Evolutionary conservation across 1,284 basidiomycete genomes (phyloP).

Genomic region (Ceratobasidium sp.): DNA sequence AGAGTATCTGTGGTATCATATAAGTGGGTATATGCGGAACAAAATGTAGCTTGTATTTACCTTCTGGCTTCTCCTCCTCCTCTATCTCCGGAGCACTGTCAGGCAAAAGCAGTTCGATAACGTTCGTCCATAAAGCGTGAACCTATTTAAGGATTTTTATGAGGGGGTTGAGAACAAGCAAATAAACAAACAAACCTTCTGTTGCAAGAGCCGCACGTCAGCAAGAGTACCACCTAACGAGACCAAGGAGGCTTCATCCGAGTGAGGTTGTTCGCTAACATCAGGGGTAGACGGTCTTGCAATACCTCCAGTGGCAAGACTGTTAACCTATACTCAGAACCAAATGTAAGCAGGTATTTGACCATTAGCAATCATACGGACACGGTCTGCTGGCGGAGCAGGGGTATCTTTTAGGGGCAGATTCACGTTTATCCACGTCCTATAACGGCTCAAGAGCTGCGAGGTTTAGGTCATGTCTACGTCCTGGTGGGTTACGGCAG

Average conservation of each 20-base stretch:
- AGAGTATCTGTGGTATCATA: neutral
- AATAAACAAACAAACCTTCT: constrained; percentile 1
- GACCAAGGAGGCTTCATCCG: constrained; percentile 6
- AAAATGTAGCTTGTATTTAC: constrained; percentile 50
- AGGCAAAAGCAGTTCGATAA: constrained; percentile 67
- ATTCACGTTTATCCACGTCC: constrained; percentile 69
- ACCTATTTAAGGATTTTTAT: neutral
- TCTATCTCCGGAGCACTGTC: constrained; percentile 51
- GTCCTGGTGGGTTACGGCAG: neutral
- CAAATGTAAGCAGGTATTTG: constrained; percentile 36
- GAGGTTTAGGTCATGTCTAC: neutral
- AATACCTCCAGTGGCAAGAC: neutral
- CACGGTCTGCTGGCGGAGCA: constrained; percentile 49
- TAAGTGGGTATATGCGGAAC: constrained; percentile 11
- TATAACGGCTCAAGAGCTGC: constrained; percentile 80
- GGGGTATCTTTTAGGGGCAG: constrained; percentile 49
- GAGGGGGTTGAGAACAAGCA: neutral
- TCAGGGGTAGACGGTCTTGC: constrained; percentile 24
- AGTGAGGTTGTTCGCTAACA: neutral
- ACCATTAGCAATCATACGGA: constrained; percentile 34
- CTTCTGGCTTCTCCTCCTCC: constrained; percentile 57
- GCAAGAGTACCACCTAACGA: constrained; percentile 14
- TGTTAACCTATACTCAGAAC: neutral
- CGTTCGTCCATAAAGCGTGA: constrained; percentile 61
- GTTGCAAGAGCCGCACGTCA: constrained; percentile 29